Percentiles rank a stretch among this genome's conserved stretches.
These are phyloP conservation scores for Logfia minima DNA, from an alignment of 129 eudicot species.

Conservation along the genomic window DNA sequence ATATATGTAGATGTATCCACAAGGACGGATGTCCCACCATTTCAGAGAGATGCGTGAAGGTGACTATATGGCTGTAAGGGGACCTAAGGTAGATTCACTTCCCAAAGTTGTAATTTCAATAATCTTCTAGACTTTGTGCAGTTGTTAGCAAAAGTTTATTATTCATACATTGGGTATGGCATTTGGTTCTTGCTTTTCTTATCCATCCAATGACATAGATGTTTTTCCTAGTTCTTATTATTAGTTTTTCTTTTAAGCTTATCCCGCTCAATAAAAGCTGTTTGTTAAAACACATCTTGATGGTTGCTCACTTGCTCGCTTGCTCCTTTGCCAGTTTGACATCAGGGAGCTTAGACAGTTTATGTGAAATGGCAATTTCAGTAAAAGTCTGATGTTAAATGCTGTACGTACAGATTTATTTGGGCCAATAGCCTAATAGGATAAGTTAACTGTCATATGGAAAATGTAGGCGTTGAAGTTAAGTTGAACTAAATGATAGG, in stretches of 20 bases:
- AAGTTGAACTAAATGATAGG: background rate
- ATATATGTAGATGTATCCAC: constrained; percentile 82
- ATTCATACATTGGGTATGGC: background rate
- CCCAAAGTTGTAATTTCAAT: background rate
- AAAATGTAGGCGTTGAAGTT: background rate
- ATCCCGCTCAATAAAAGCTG: background rate
- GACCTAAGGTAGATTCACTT: constrained; percentile 71
- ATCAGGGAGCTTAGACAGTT: background rate
- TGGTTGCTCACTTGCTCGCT: background rate
- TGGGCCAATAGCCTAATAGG: background rate
- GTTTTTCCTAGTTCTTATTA: background rate
- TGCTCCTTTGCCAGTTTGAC: background rate
- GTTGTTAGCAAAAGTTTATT: constrained; percentile 3
- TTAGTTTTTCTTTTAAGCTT: background rate
- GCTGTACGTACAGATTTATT: background rate
- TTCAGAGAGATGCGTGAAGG: constrained; percentile 90
- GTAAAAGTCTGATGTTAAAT: background rate
- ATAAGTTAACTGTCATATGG: background rate
- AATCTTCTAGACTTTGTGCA: constrained; percentile 6
- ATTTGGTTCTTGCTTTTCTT: constrained; percentile 15
- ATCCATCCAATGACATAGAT: background rate
- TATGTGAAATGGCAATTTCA: background rate
- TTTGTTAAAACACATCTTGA: background rate
- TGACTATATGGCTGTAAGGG: constrained; percentile 81
- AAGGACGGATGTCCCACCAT: constrained; percentile 99